Evolutionary conservation across 2,329 filamentous ascomycete genomes (phyloP), one percentile per base, ranked within the genome.

Genomic region (Huntiella bhutanensis): DNA sequence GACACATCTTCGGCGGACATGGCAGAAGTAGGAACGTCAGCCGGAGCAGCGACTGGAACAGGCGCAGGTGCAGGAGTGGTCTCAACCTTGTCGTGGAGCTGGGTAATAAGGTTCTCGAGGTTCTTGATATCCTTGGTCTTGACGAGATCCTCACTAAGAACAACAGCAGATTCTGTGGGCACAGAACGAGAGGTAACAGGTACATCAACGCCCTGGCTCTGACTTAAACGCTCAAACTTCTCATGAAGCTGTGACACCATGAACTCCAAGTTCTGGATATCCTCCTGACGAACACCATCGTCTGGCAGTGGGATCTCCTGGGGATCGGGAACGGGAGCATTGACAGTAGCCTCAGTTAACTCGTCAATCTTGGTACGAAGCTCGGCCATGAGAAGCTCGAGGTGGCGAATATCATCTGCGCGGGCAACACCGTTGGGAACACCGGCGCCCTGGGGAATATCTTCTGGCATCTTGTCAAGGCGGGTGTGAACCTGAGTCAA

Each of bases 21-120:
- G 64, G 61, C 55, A 68, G 57, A 45, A 71, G 50, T 54, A 28
- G 22, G 22, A 12, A 43, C 32, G n/a, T 33, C 41, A 19, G 10
- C n/a, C 15, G 17, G 41, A n/a, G 13, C 32, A 8, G 33, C 13
- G 6, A 15, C 10, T 54, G 7, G 59, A 54, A 54, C 88, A 73
- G 4, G 77, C 71, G 32, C 22, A 8, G 33, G 40, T 5, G 46
- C 17, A 28, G 41, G 40, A 12, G 40, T 22, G 16, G 48, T 37
- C 53, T 95, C 86, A 19, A 95, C 73, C 64, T 94, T 94, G 59
- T 77, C 76, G 33, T 82, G 75, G 7, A 96, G 70, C 55, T 94
- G 79, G 0, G 78, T 77, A 53, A 96, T 80, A 49, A 95, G 69
- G 32, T 79, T 66, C 58, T 95, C 91, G 34, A 96, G 73, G 49